Base-by-base conservation (phyloP, 2,329 filamentous ascomycete genomes). In the Xylaria sp. region DNA sequence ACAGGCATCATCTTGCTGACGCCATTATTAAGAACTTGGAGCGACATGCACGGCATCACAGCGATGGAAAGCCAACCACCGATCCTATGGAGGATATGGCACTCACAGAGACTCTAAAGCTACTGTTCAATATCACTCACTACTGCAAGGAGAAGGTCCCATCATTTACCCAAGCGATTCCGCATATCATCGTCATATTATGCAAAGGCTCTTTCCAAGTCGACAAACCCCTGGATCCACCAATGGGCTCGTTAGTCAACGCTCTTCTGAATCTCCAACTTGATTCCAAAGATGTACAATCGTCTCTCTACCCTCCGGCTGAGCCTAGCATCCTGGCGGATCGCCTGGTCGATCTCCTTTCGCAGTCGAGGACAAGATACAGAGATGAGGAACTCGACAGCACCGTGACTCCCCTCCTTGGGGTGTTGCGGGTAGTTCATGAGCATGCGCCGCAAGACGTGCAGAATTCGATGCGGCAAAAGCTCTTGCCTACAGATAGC, bases 71-170 rank as follows among this genome's bases (percentile, higher is more conserved):
- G 51, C 64, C 70, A 23, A 70, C 68, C 9, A 65, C 65, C 10
- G 76, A 83, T 48, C 81, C 83, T 0, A 89, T 92, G 81, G 85
- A 89, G 64, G 85, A 89, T 60, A 85, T 93, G 84, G 91, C 92
- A 0, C 79, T 97, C 44, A 81, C 80, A 7, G 93, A 97, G 73
- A 93, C 89, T 0, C 77, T 94, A 54, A 97, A 96, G 70, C 80
- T 97, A 47, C 76, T 96, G 55, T 97, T 95, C 79, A 97, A 97
- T 73, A 80, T 96, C 56, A 89, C 89, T 1, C 87, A 92, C 67
- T 86, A 87, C 68, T 88, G 87, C 65, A 84, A 86, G 3, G 80
- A 86, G 48, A 79, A 87, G 30, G 75, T 77, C 3, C 72, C 78
- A 0, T 75, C 79, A 0, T 95, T 97, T 70, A 84, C 84, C 1